Evolutionary conservation across 768 basidiomycete genomes (phyloP), one percentile per base, ranked within the genome.

Genomic region (Multifurca ochricompacta): DNA sequence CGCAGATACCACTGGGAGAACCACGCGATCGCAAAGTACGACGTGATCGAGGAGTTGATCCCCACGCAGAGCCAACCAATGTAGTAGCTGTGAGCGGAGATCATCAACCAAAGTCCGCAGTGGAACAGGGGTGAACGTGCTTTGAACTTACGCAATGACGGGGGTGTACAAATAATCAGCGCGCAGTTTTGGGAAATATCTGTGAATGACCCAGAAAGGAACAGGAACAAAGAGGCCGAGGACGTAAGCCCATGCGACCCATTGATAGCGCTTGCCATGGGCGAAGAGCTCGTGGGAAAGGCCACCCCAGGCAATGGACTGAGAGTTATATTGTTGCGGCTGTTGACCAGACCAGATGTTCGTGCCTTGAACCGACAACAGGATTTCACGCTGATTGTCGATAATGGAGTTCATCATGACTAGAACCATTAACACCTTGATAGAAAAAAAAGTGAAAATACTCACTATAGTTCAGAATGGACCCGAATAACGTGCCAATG

Each of bases 351-450:
- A 70, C 69, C 71, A 79, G 47, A 78, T 72, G 59, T 78, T 76
- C 1, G 81, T 80, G 30, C 80, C 80, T 59, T 83, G 69, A 0
- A 78, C 73, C 5, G 74, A 76, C 25, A 82, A 66, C 4, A 84
- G 65, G 25, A 79, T 76, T 0, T 73, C 71, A 0, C 73, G 70
- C 42, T 81, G 77, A 35, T 66, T 71, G 47, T 72, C 69, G 62
- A 84, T 73, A 53, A 84, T 78, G 1, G 73, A 73, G 58, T 78
- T 81, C 81, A 82, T 81, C 48, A 84, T 61, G 42, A 81, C 75
- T 57, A n/a, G 74, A 42, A 18, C 18, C 74, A 65, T 77, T 74
- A 45, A 19, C 8, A 28, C 14, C 13, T 6, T 3, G 6, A 10
- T 30, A 4, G 19, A 14, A 1, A 36, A 25, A 7, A 6, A 14